phyloP scores from a whole-genome alignment of 371 early-diverging fungal species.

The Dentiscutata heterogama region DNA sequence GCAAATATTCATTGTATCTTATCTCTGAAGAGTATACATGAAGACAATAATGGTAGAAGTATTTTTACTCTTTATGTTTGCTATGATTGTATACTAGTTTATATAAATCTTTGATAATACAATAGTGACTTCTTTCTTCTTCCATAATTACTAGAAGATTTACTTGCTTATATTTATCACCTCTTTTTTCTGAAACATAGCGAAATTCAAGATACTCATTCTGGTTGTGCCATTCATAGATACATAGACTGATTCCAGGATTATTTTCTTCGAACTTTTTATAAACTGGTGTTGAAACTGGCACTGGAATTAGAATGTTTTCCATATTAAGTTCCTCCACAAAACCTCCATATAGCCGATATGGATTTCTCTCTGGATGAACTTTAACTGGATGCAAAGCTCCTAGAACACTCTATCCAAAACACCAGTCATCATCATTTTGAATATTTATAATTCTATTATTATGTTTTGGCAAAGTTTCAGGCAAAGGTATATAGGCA shows the following conservation, averaged over 20 bases:
- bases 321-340: constrained; percentile 24
- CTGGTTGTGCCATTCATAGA: constrained; percentile 30
- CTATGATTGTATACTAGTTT: constrained; percentile 16
- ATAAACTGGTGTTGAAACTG: constrained; percentile 36
- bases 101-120: constrained; percentile 35
- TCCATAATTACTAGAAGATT: constrained; percentile 40
- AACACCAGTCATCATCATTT: constrained; percentile 42
- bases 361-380: constrained; percentile 37
- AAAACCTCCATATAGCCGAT: constrained; percentile 23
- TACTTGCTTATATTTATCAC: constrained; percentile 29
- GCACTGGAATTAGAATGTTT: constrained; percentile 31
- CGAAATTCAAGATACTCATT: constrained; percentile 33
- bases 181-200: constrained; percentile 38
- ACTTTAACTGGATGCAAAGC: constrained; percentile 32
- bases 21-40: constrained; percentile 35
- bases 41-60: not conserved
- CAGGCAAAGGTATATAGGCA: not conserved
- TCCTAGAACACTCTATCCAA: constrained; percentile 23
- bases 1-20: constrained; percentile 7
- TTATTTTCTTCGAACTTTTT: constrained; percentile 39
- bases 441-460: constrained; percentile 40
- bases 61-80: constrained; percentile 8
- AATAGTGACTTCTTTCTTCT: constrained; percentile 17
- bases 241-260: constrained; percentile 21
- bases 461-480: constrained; percentile 38